Evolutionary conservation across 345 rosid species (phyloP), one percentile per base, ranked within the genome.

Genomic region (Sonneratia alba): DNA sequence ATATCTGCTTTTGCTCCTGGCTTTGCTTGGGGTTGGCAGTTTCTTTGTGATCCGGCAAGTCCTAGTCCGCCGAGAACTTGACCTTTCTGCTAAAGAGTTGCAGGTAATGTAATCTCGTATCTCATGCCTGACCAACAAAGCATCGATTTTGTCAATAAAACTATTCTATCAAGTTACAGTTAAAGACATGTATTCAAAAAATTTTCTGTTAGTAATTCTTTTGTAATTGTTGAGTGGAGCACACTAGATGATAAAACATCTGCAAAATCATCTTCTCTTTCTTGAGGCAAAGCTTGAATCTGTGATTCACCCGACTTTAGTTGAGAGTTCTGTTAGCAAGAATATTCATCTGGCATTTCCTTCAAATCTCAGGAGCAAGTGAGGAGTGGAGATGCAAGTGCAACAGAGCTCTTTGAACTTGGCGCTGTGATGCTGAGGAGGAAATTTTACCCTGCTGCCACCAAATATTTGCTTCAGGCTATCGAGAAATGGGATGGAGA

Each of bases 341-440:
- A 15, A 24, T 49, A 11, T 64, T 43, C 51, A 47, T 16, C 34
- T 40, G 47, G 34, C 53, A 6, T 72, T 69, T 69, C 53, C 43
- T 61, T 72, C 12, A 40, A 34, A 69, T 72, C 40, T 71, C 84
- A 94, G 98, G 98, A 94, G 68, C 97, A 94, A 87, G 98, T 91
- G 74, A 87, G 98, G 84, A 94, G 98, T 55, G 98, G 98, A n/a
- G 98, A 91, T 81, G 98, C 98, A 61, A 83, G 85, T 82, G 97
- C 97, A 69, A 94, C 97, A 37, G 98, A 84, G 82, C 83, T 86
- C 38, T 94, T 94, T 73, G 97, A 94, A 82, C 95, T 94, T 5
- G 97, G 98, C 70, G 97, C 98, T 0, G 97, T 91, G 70, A 94
- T 94, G 98, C 80, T 91, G 61, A 80, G 97, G 82, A 82, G 98